A percentile compares a stretch with the other conserved stretches of the same genome.
phyloP scores from a whole-genome alignment of 2,329 filamentous ascomycete genomes.

The Blastomyces gilchristii region DNA sequence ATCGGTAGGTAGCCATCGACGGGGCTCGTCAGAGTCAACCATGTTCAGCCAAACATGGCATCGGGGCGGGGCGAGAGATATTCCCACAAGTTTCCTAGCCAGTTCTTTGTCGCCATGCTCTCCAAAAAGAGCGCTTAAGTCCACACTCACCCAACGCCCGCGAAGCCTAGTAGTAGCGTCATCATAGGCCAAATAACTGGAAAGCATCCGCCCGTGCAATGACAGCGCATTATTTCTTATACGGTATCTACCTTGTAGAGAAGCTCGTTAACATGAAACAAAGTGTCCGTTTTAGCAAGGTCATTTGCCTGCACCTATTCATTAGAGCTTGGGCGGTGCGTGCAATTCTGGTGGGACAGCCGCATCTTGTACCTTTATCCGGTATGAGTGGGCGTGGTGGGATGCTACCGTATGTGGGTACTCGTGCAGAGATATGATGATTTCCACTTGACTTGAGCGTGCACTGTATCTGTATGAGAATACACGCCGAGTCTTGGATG shows the following conservation, averaged over 20 bases:
- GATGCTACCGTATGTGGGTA: constrained; percentile 21
- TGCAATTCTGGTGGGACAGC: constrained; percentile 41
- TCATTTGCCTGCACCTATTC: constrained; percentile 34
- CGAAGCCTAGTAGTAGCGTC: constrained; percentile 25
- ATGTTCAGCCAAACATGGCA: constrained; percentile 28
- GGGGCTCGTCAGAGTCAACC: constrained; percentile 26
- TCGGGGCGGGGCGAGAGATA: constrained; percentile 20
- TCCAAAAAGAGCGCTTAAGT: constrained; percentile 26
- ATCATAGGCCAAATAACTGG: constrained; percentile 31
- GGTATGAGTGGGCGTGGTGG: constrained; percentile 42
- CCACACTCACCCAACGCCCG: constrained; percentile 21
- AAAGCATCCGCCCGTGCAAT: constrained; percentile 37
- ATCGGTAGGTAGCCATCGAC: constrained; percentile 17
- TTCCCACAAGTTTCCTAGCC: constrained; percentile 18
- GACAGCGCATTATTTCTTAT: constrained; percentile 34
- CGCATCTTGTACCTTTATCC: constrained; percentile 47
- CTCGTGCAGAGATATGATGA: constrained; percentile 39
- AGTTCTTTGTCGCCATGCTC: constrained; percentile 23
- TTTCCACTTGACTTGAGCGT: constrained; percentile 39
- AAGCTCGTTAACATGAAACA: constrained; percentile 28
- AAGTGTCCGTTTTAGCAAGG: too few relatives aligned
- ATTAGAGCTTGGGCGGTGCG: constrained; percentile 42
- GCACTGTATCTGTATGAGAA: constrained; percentile 46
- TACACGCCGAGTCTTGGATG: constrained; percentile 39
- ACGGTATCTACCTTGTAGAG: constrained; percentile 26